phyloP scores from a whole-genome alignment of 2,329 filamentous ascomycete genomes.

The Geosmithia putterillii region DNA sequence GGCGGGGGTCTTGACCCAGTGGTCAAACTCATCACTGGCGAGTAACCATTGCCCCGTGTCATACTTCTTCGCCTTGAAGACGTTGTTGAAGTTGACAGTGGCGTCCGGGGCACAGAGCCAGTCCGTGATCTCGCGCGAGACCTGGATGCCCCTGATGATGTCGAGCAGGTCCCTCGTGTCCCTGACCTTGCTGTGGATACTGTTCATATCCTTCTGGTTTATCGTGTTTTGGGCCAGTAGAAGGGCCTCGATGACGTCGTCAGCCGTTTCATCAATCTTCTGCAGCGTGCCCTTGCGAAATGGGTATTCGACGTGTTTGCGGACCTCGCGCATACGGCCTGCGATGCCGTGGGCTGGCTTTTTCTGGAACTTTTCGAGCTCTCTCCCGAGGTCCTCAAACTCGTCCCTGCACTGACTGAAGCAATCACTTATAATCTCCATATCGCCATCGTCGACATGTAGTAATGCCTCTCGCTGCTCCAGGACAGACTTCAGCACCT shows the following conservation, averaged over 20 bases:
- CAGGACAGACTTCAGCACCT: too few species aligned
- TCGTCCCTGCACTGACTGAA: too few species aligned
- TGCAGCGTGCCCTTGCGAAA: constrained; percentile 22
- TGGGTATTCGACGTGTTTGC: constrained; percentile 9
- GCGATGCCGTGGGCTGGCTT: too few species aligned
- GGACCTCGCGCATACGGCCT: too few species aligned
- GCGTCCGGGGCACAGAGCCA: constrained; percentile 24
- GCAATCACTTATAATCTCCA: too few species aligned
- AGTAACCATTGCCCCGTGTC: constrained; percentile 21
- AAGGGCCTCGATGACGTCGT: constrained; percentile 15
- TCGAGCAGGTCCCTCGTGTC: constrained; percentile 13
- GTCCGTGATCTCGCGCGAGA: constrained; percentile 11
- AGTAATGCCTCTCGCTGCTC: too few species aligned
- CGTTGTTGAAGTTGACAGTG: constrained; percentile 17
- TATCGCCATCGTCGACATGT: too few species aligned
- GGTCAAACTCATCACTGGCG: constrained; percentile 7
- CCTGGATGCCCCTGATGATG: constrained; percentile 10
- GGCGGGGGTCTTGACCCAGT: constrained; percentile 11
- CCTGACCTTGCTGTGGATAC: constrained; percentile 12
- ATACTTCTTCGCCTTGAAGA: constrained; percentile 13
- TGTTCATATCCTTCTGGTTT: constrained; percentile 13
- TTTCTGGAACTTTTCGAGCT: too few species aligned
- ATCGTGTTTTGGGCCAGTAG: constrained; percentile 14
- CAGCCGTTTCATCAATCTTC: constrained; percentile 23
- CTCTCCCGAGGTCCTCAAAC: too few species aligned